phyloP scores from a whole-genome alignment of 129 eudicot genomes.

The Smallanthus sonchifolius region DNA sequence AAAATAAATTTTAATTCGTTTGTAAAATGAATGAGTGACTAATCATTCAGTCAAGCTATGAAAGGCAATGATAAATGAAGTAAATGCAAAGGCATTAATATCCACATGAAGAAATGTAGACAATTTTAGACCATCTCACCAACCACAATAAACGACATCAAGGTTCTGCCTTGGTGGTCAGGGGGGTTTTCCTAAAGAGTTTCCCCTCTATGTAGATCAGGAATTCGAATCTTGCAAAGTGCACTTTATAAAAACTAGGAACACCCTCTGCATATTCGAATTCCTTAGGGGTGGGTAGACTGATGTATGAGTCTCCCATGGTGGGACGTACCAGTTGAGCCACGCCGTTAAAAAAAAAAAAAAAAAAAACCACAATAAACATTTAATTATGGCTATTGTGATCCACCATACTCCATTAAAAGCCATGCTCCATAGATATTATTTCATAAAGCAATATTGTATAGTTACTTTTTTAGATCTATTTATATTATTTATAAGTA shows the following conservation, averaged over 20 bases:
- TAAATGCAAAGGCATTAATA: conserved; percentile 21
- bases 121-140: conserved; percentile 23
- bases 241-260: too few relatives aligned
- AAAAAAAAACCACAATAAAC: too few relatives aligned
- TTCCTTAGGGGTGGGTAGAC: too few relatives aligned
- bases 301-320: too few relatives aligned
- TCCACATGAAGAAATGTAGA: conserved; percentile 23
- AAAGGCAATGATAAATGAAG: neutral
- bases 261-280: too few relatives aligned
- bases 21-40: neutral
- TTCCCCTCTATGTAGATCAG: too few relatives aligned
- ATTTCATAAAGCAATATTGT: neutral
- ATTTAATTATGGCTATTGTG: neutral
- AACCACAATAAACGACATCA: too few relatives aligned
- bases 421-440: conserved; percentile 12
- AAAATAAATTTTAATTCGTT: neutral
- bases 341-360: too few relatives aligned
- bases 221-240: too few relatives aligned
- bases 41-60: neutral
- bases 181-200: too few relatives aligned
- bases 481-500: neutral
- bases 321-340: too few relatives aligned
- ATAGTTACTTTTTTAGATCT: neutral
- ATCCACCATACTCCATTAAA: conserved; percentile 23
- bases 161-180: too few relatives aligned